Evolutionary conservation across 116 monocot species (phyloP).

Genomic region (Iris pallida): DNA sequence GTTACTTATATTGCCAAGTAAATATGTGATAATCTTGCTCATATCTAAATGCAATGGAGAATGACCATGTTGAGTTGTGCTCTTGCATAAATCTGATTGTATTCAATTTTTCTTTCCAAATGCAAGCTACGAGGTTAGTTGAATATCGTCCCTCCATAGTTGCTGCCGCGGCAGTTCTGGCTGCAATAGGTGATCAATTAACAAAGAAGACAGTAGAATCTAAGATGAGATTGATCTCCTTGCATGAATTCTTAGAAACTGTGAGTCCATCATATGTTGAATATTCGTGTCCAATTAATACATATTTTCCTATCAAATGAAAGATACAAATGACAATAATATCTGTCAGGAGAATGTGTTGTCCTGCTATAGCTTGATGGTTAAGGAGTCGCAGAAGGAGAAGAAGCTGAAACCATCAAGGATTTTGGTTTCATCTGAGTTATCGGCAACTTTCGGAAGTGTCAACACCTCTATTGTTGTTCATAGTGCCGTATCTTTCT

Average conservation of each 20-base stretch:
- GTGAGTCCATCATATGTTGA: conserved; percentile 25
- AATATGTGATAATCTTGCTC: neutral
- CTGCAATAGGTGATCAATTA: conserved; percentile 34
- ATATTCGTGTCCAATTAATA: neutral
- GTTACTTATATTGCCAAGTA: neutral
- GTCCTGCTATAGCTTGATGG: conserved; percentile 10
- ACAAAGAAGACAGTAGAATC: conserved; percentile 32
- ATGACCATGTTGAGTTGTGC: too few species aligned
- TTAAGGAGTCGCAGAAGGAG: conserved; percentile 9
- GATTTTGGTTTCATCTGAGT: neutral
- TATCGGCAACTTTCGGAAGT: neutral
- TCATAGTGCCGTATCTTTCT: neutral
- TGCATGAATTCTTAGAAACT: conserved; percentile 29
- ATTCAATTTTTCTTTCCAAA: neutral
- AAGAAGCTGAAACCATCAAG: neutral
- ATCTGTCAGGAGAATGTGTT: conserved; percentile 1
- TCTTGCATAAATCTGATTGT: neutral
- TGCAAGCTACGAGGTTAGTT: conserved; percentile 48
- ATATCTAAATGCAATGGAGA: neutral
- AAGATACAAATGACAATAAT: neutral
- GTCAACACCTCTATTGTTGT: neutral
- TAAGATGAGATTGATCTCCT: conserved; percentile 22
- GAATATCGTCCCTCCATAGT: conserved; percentile 51
- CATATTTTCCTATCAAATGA: neutral
- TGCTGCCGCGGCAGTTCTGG: conserved; percentile 60